Conservation (phyloP, 371 early-diverging fungal species). For the Mucor ambiguus region DNA sequence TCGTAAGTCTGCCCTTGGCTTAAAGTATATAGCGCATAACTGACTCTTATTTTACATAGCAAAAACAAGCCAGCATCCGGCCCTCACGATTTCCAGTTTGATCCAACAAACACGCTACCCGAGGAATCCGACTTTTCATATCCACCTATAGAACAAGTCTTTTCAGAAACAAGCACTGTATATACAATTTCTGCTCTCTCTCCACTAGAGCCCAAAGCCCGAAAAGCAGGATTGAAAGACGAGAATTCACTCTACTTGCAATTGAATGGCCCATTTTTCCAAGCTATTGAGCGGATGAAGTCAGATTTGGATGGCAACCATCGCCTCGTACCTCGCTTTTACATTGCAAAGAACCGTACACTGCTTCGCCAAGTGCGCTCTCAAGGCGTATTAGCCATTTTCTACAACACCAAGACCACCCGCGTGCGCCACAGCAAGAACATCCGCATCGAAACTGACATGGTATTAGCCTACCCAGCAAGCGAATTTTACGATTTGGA, state of each 20-base stretch:
- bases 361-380: conserved; percentile 39
- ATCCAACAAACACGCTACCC: conserved; percentile 29
- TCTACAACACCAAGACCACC: conserved; percentile 37
- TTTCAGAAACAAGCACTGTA: conserved; percentile 37
- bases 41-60: neutral
- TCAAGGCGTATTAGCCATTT: conserved; percentile 43
- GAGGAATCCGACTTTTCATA: conserved; percentile 39
- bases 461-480: conserved; percentile 43
- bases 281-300: conserved; percentile 43
- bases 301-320: conserved; percentile 26
- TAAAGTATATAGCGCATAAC: neutral
- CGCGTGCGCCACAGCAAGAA: conserved; percentile 27
- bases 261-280: conserved; percentile 49
- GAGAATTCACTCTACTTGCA: conserved; percentile 41
- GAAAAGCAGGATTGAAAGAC: conserved; percentile 30
- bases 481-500: conserved; percentile 46
- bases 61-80: conserved; percentile 21
- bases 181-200: conserved; percentile 48
- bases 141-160: conserved; percentile 32
- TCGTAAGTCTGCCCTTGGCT: conserved; percentile 15
- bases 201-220: conserved; percentile 40
- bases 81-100: conserved; percentile 33
- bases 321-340: conserved; percentile 41
- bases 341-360: conserved; percentile 50
- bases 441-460: conserved; percentile 41